Percentiles rank a stretch among this genome's conserved stretches.
phyloP scores from a whole-genome alignment of 371 early-diverging fungal species.

The Thermomucor indicae-seudaticae region DNA sequence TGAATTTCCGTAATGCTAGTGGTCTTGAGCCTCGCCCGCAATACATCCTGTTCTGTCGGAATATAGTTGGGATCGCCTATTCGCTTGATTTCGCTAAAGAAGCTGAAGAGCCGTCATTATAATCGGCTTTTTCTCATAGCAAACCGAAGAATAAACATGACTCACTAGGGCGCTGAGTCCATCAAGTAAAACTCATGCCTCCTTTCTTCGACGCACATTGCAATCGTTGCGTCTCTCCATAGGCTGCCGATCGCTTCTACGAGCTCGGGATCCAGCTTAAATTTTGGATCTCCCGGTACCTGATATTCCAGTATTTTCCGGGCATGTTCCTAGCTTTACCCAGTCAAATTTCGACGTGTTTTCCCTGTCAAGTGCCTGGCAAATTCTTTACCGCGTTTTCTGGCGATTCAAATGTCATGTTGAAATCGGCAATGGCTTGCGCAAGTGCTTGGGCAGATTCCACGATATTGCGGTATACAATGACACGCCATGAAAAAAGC shows the following conservation, averaged over 20 bases:
- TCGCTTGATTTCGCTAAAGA: constrained; percentile 55
- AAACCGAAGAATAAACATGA: neutral
- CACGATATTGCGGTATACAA: constrained; percentile 73
- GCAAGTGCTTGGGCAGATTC: constrained; percentile 64
- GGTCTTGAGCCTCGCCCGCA: constrained; percentile 80
- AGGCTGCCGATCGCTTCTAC: constrained; percentile 19
- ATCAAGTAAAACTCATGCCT: constrained; percentile 65
- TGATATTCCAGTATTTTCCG: constrained; percentile 39
- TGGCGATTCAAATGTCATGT: constrained; percentile 35
- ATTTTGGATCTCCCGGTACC: constrained; percentile 41
- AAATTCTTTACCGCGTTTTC: constrained; percentile 30
- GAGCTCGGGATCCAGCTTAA: constrained; percentile 32
- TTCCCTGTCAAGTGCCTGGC: neutral
- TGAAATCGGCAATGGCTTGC: constrained; percentile 49
- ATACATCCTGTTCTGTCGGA: constrained; percentile 70
- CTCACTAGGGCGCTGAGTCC: constrained; percentile 63
- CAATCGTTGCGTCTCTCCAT: neutral
- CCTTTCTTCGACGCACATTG: constrained; percentile 49
- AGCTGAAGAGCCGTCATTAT: constrained; percentile 26
- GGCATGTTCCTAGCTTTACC: constrained; percentile 19
- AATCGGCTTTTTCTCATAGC: neutral
- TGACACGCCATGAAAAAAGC: constrained; percentile 59
- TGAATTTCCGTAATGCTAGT: constrained; percentile 77
- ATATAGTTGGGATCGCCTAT: constrained; percentile 59
- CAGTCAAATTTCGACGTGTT: neutral